phyloP scores from a whole-genome alignment of 2,329 filamentous ascomycete species.

The Fusarium coicis region DNA sequence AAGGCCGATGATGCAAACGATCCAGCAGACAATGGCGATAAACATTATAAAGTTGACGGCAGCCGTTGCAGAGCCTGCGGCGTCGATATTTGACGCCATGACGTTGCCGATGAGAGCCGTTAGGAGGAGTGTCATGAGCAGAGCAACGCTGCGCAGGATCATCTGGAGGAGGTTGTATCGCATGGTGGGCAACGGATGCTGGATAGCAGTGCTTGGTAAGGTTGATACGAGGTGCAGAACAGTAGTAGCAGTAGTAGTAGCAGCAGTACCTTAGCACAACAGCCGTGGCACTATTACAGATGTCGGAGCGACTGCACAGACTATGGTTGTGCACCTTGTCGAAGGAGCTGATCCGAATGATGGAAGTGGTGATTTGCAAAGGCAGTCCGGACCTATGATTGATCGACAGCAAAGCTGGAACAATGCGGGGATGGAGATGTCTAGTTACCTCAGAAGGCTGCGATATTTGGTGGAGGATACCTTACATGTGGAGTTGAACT shows the following conservation, averaged over 20 bases:
- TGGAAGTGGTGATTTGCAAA: constrained; percentile 1
- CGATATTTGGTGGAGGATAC: constrained; percentile 28
- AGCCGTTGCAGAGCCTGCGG: constrained; percentile 54
- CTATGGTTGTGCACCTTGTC: background rate
- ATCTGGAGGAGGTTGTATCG: constrained; percentile 55
- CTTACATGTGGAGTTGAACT: constrained; percentile 28
- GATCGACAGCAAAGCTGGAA: constrained; percentile 26
- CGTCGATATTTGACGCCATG: constrained; percentile 61
- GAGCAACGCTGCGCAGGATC: constrained; percentile 59
- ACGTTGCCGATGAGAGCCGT: constrained; percentile 69
- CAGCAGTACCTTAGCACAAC: no score
- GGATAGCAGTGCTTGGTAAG: constrained; percentile 4
- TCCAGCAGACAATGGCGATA: constrained; percentile 72
- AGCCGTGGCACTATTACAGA: background rate
- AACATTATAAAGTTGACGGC: constrained; percentile 76
- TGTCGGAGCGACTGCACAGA: background rate
- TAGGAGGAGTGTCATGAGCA: constrained; percentile 63
- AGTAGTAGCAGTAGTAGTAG: background rate
- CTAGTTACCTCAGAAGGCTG: constrained; percentile 28
- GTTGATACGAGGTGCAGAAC: background rate
- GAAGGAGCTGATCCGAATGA: background rate
- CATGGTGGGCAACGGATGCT: constrained; percentile 38
- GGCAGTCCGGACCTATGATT: constrained; percentile 5
- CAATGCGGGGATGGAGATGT: constrained; percentile 30
- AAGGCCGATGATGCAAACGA: constrained; percentile 72